Evolutionary conservation across 305 asterid species (phyloP), one percentile per base, ranked within the genome.

Genomic region (Solanum hybrid): DNA sequence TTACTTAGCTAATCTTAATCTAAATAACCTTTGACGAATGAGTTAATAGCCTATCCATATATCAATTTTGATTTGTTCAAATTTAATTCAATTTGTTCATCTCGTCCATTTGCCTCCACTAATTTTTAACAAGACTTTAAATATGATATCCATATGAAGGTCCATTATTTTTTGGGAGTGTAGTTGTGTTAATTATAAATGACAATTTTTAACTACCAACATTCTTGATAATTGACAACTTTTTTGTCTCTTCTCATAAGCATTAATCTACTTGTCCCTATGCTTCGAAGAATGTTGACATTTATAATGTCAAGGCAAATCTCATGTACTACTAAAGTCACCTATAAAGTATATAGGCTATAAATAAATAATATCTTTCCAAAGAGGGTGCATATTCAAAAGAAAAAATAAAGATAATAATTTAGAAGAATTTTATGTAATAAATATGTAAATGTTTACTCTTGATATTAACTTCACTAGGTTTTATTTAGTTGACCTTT

Each of bases 261-360:
- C 73, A 22, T 45, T 56, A 84, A 29, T 84, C 29, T 84, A 51
- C 87, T 84, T 84, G 87, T 84, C 73, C 87, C 87, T 45, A 84
- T 51, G 73, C 73, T 51, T 84, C 29, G 10, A 31, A 84, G 87
- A 84, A 84, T 51, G 87, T 29, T 84, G 87, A 45, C 87, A 15
- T 29, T 10, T 84, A 84, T 17, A 42, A 81, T 84, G 87, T 84
- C 75, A 29, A 84, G 87, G 87, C 37, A 79, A 81, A 35, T 29
- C 29, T 29, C 17, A 45, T 27, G 4, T 42, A 9, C 36, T 80
- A 71, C 10, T 73, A 73, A 51, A 66, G 87, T 29, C 87, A 31
- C 31, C 87, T 51, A 84, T 32, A 51, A 84, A 51, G 29, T 51
- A 31, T 82, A 82, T 84, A 84, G 31, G 87, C 87, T 81, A 81